Percentiles rank a stretch among this genome's conserved stretches.
phyloP scores from a whole-genome alignment of 164 flowering plant genomes.

The Vitis rupestris region DNA sequence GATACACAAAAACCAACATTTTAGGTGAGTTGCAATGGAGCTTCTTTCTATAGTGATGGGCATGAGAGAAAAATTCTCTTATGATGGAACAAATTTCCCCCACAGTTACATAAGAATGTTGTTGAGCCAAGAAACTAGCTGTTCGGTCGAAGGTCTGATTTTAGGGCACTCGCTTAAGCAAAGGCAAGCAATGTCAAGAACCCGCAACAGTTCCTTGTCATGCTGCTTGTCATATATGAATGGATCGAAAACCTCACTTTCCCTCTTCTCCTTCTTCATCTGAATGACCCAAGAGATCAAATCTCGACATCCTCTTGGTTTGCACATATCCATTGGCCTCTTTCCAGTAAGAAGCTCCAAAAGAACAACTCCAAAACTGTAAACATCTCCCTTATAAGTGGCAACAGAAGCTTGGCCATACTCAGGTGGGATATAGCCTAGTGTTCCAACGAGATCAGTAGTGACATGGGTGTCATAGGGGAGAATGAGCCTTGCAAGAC shows the following conservation, averaged over 20 bases:
- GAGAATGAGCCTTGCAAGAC: constrained; percentile 70
- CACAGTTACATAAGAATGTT: constrained; percentile 12
- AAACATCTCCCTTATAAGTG: constrained; percentile 77
- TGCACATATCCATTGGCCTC: constrained; percentile 84
- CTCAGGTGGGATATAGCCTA: constrained; percentile 91
- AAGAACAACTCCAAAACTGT: constrained; percentile 87
- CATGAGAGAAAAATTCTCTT: too few relatives aligned
- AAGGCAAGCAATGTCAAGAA: constrained; percentile 64
- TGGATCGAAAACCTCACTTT: constrained; percentile 63
- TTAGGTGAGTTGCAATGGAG: not conserved
- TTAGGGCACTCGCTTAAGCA: constrained; percentile 68
- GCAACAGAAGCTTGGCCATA: constrained; percentile 74
- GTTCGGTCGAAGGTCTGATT: constrained; percentile 56
- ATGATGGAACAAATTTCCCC: too few relatives aligned
- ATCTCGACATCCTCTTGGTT: constrained; percentile 57
- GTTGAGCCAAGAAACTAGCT: constrained; percentile 69
- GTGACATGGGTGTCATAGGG: constrained; percentile 78
- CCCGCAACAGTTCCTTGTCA: constrained; percentile 39
- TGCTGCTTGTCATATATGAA: constrained; percentile 50
- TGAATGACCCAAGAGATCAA: constrained; percentile 76
- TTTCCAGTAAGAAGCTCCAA: constrained; percentile 81
- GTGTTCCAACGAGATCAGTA: constrained; percentile 82
- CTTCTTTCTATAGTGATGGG: not conserved
- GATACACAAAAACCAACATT: not conserved
- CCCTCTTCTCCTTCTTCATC: constrained; percentile 65